These are phyloP conservation scores for Yarrowia yakushimensis DNA, from an alignment of 805 yeast species.

Conservation along the genomic window DNA sequence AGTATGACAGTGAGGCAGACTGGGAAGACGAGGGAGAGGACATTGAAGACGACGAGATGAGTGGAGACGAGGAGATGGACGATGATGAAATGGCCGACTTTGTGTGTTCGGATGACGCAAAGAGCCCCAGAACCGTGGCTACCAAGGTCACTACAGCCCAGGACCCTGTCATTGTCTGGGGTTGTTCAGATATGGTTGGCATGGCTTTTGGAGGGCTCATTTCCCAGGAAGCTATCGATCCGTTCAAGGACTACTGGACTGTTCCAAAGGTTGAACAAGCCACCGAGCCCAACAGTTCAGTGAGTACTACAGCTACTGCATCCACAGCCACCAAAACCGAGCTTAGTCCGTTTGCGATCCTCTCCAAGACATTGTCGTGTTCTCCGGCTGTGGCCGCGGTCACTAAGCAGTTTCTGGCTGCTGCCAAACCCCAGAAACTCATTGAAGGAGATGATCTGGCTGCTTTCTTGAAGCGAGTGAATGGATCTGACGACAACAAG, in stretches of 20 bases:
- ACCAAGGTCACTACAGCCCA: not conserved
- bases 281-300: not conserved
- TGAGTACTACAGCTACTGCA: not conserved
- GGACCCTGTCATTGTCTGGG: slow-evolving; percentile 14
- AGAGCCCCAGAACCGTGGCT: not conserved
- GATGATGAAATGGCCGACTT: slow-evolving; percentile 24
- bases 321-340: not conserved
- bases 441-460: not conserved
- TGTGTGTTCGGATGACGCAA: not conserved
- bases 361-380: not conserved
- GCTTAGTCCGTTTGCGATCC: not conserved
- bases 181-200: not conserved
- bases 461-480: not conserved
- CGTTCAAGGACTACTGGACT: slow-evolving; percentile 4
- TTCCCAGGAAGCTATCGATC: not conserved
- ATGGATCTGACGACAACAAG: slow-evolving; percentile 16
- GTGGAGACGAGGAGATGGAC: slow-evolving; percentile 3
- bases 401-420: not conserved
- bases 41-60: slow-evolving; percentile 1
- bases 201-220: not conserved
- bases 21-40: slow-evolving; percentile 25
- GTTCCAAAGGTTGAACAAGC: not conserved
- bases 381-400: not conserved
- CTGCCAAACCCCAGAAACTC: not conserved
- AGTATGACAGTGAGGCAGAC: slow-evolving; percentile 21